Conservation (phyloP, 495 filamentous ascomycete species). For the Neurospora tetraspora region DNA sequence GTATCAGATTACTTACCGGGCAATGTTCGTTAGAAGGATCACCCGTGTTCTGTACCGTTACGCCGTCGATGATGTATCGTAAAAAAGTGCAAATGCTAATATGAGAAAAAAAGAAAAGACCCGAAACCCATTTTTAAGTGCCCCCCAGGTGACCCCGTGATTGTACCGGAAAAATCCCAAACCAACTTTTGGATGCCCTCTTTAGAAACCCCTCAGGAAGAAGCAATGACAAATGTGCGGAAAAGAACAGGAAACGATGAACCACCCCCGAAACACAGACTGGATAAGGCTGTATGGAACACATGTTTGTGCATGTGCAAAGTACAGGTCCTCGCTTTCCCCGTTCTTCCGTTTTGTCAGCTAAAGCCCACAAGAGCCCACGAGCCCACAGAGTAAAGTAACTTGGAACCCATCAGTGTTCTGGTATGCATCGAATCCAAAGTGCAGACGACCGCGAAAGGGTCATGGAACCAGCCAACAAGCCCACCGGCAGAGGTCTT, state of each 20-base stretch:
- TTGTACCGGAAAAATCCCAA: background rate
- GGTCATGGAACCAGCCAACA: constrained; percentile 5
- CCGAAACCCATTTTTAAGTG: background rate
- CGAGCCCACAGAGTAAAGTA: constrained; percentile 29
- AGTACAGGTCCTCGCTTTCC: background rate
- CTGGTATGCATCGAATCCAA: background rate
- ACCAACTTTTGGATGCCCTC: background rate
- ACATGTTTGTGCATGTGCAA: background rate
- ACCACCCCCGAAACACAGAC: background rate
- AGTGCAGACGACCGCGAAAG: background rate
- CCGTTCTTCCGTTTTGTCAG: constrained; percentile 1
- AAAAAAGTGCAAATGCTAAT: background rate
- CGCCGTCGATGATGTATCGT: background rate
- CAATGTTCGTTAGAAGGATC: background rate
- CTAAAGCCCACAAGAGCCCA: constrained; percentile 34
- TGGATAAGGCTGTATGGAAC: background rate
- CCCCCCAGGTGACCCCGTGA: background rate
- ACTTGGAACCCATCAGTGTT: constrained; percentile 18
- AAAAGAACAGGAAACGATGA: background rate
- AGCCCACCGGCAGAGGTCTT: constrained; percentile 9
- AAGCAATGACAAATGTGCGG: background rate
- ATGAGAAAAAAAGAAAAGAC: background rate
- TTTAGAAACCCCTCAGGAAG: background rate
- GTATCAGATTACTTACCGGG: background rate
- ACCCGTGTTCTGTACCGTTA: background rate